Base-by-base conservation (phyloP, 2,329 filamentous ascomycete genomes). In the Aureobasidium sp. region DNA sequence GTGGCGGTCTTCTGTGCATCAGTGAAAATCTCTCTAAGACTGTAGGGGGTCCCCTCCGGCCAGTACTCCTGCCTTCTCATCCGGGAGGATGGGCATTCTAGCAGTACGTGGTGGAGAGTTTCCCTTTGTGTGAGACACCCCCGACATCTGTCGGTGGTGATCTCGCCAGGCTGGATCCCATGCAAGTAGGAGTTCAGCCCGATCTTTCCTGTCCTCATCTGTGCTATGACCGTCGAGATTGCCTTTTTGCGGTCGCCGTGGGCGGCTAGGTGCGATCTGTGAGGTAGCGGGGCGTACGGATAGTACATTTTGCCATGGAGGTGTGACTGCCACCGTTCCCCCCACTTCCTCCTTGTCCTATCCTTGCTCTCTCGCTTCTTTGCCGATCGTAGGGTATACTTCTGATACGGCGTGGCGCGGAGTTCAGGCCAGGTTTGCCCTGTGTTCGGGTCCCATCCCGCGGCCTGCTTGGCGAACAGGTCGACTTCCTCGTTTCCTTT, bases 111-210 rank as follows among this genome's bases (percentile, higher is more conserved):
- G n/a, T 47, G 16, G 2, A 47, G 27, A 6, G 27, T 47, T 24
- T 47, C 42, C 29, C 42, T 47, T 35, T 22, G 3, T n/a, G 2
- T 25, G 2, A 4, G 7, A 11, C 42, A 47, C 42, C 42, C 42
- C 4, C 42, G 42, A 17, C 42, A 47, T 17, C 42, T 22, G 17
- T 47, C 29, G 1, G 29, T 47, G 17, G 42, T 27, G 5, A 8
- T 12, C 3, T 19, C 17, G 14, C 1, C 8, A 17, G 27, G 27
- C 21, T 11, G 21, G 34, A 34, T 47, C 42, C 29, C 17, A 47
- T 47, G 17, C 17, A 47, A 47, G 42, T 34, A 35, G 29, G 42
- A 47, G 42, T 47, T 47, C 2, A 47, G 42, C 29, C 42, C 29
- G 5, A 47, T 47, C 24, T 47, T 47, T 10, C 29, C 29, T 34